Evolutionary conservation across 2,329 filamentous ascomycete genomes (phyloP).

Genomic region (Ciborinia camelliae): DNA sequence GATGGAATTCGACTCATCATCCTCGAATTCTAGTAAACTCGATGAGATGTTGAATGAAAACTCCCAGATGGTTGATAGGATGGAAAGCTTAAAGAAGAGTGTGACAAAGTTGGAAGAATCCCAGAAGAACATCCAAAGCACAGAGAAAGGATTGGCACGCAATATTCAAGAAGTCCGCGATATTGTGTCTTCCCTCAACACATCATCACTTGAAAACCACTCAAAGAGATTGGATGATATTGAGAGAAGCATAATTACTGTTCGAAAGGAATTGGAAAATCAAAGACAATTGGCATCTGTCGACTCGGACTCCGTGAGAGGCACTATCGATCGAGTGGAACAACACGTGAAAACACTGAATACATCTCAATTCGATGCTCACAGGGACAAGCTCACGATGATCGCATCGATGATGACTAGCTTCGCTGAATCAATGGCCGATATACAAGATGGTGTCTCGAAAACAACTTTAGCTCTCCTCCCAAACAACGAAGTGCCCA

Average conservation of each 20-base stretch:
- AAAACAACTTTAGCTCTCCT: slow-evolving; percentile 8
- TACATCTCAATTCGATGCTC: slow-evolving; percentile 17
- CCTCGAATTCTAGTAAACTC: slow-evolving; percentile 20
- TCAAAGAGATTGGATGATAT: slow-evolving; percentile 24
- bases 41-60: slow-evolving; percentile 22
- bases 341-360: slow-evolving; percentile 18
- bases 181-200: slow-evolving; percentile 25
- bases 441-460: slow-evolving; percentile 11
- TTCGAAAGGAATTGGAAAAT: slow-evolving; percentile 26
- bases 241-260: slow-evolving; percentile 23
- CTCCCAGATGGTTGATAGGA: slow-evolving; percentile 22
- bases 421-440: slow-evolving; percentile 18
- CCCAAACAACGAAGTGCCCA: slow-evolving; percentile 6
- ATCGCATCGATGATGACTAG: slow-evolving; percentile 21
- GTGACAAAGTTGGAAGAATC: slow-evolving; percentile 24
- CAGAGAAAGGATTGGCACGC: slow-evolving; percentile 22
- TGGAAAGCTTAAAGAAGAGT: slow-evolving; percentile 21
- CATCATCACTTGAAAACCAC: slow-evolving; percentile 23
- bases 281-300: slow-evolving; percentile 26
- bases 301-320: slow-evolving; percentile 27
- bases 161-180: slow-evolving; percentile 25
- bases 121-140: slow-evolving; percentile 18
- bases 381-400: slow-evolving; percentile 19
- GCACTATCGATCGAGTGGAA: slow-evolving; percentile 19
- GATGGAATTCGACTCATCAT: slow-evolving; percentile 20